Base-by-base conservation (phyloP, 371 early-diverging fungal species). In the Lichtheimia ramosa region DNA sequence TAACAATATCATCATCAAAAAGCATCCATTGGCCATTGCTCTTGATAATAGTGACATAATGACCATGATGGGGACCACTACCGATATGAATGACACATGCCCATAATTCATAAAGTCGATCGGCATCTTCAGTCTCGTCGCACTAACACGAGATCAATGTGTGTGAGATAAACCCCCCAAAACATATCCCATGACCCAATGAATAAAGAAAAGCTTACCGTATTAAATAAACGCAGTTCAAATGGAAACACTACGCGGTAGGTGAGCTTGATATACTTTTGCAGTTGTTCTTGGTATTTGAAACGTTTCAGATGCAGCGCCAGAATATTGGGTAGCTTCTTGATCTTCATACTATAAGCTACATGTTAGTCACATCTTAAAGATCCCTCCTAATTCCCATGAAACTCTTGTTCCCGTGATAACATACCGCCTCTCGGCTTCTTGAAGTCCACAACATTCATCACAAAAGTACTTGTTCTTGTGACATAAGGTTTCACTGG, bases 401-500 rank as follows among this genome's bases (percentile, higher is more conserved):
- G 21, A 48, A 3, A 25, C 8, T 24, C 10, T 16, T 43, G n/a
- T 21, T 18, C 42, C 43, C 41, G 8, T 15, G 40, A 40, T 4
- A 27, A 56, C 51, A 54, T 73, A 89, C 92, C 88, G 81, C 64
- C 93, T 90, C 71, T 98, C 96, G 18, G 98, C 98, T 69, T 98
- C 98, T 72, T 98, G 98, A 50, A 97, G 77, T 12, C 94, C 92
- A 57, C 89, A 86, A 65, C 98, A 98, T 24, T 82, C 87, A 74
- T 97, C 97, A 69, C 98, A 98, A 70, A 90, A 96, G 65, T 96
- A 98, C 74, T 98, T 98, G 83, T 98, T 92, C 68, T 93, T 92
- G 64, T 94, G 91, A 65, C 95, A 92, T 34, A 98, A 73, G 52
- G 92, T 92, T 68, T 98, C 98, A 50, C 88, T 89, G 3, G 92